Conservation (phyloP, 306 rosid species). For the Potentilla sterilis region DNA sequence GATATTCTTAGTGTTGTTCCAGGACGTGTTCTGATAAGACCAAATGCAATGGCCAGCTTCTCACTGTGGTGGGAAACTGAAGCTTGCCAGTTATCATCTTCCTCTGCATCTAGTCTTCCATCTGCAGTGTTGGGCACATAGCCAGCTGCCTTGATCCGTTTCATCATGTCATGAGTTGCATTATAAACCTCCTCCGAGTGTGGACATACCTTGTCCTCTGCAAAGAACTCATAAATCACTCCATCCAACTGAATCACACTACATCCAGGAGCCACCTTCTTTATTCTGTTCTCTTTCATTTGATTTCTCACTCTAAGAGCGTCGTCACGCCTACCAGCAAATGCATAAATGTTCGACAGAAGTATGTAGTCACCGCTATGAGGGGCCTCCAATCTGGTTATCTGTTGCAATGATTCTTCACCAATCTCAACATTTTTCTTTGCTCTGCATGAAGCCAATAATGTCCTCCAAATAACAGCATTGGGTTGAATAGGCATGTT, state of each 20-base stretch:
- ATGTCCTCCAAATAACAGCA: slow-evolving; percentile 60
- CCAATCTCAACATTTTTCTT: slow-evolving; percentile 46
- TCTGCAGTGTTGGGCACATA: slow-evolving; percentile 52
- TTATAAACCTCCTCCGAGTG: slow-evolving; percentile 48
- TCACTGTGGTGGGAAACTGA: slow-evolving; percentile 64
- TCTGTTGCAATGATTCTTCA: slow-evolving; percentile 48
- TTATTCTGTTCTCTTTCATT: slow-evolving; percentile 46
- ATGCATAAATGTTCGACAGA: slow-evolving; percentile 53
- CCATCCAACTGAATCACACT: slow-evolving; percentile 59
- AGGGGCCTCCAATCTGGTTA: slow-evolving; percentile 43
- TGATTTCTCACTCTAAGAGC: slow-evolving; percentile 45
- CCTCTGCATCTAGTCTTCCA: slow-evolving; percentile 67
- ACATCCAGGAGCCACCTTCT: slow-evolving; percentile 55
- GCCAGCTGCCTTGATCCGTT: slow-evolving; percentile 42
- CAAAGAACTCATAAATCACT: slow-evolving; percentile 51
- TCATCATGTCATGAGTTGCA: slow-evolving; percentile 50
- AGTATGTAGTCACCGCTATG: slow-evolving; percentile 67
- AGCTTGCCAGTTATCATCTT: slow-evolving; percentile 42
- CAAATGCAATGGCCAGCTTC: slow-evolving; percentile 67
- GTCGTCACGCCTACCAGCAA: slow-evolving; percentile 45
- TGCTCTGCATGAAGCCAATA: slow-evolving; percentile 58
- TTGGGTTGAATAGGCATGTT: slow-evolving; percentile 56
- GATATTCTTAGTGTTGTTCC: slow-evolving; percentile 54
- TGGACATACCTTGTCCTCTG: slow-evolving; percentile 48
- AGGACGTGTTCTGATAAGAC: slow-evolving; percentile 45